Conservation (phyloP, 2,329 filamentous ascomycete genomes). For the Chrysoporthe cubensis region DNA sequence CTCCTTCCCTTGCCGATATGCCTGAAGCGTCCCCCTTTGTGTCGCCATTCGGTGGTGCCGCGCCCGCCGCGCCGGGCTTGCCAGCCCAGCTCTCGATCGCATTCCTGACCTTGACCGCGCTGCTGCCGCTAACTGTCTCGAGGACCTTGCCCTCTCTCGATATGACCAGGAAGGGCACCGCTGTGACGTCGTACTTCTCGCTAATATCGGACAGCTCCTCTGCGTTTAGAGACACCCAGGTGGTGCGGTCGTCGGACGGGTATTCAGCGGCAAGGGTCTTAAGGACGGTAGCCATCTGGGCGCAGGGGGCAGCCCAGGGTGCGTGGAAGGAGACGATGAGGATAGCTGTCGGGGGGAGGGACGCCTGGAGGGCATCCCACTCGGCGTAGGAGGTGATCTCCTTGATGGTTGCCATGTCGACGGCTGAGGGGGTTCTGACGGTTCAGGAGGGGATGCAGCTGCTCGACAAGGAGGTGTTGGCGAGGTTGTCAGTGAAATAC, state of each 20-base stretch:
- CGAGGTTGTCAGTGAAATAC: too few species aligned
- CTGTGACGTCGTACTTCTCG: slow-evolving; percentile 91
- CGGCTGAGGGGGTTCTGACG: neutral
- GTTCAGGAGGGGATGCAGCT: too few species aligned
- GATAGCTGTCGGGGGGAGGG: slow-evolving; percentile 71
- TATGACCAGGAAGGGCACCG: slow-evolving; percentile 89
- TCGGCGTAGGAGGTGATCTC: slow-evolving; percentile 75
- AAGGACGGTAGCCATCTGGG: slow-evolving; percentile 89
- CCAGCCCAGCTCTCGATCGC: slow-evolving; percentile 84
- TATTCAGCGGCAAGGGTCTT: slow-evolving; percentile 86
- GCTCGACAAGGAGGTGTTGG: neutral
- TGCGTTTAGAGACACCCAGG: slow-evolving; percentile 90
- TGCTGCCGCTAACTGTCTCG: slow-evolving; percentile 87
- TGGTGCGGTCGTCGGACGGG: slow-evolving; percentile 68
- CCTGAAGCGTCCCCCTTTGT: slow-evolving; percentile 39
- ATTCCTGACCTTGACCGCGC: slow-evolving; percentile 80
- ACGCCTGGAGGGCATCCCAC: slow-evolving; percentile 71
- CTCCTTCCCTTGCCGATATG: slow-evolving; percentile 43
- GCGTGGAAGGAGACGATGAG: slow-evolving; percentile 93
- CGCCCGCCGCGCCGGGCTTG: slow-evolving; percentile 41
- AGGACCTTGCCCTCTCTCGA: slow-evolving; percentile 75
- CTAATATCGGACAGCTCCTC: slow-evolving; percentile 92
- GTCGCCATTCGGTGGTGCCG: slow-evolving; percentile 38
- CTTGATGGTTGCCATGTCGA: slow-evolving; percentile 71
- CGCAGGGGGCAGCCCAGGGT: slow-evolving; percentile 94